A percentile compares a stretch with the other conserved stretches of the same genome.
Conservation (phyloP, 371 early-diverging fungal genomes). For the Mortierella sp. region DNA sequence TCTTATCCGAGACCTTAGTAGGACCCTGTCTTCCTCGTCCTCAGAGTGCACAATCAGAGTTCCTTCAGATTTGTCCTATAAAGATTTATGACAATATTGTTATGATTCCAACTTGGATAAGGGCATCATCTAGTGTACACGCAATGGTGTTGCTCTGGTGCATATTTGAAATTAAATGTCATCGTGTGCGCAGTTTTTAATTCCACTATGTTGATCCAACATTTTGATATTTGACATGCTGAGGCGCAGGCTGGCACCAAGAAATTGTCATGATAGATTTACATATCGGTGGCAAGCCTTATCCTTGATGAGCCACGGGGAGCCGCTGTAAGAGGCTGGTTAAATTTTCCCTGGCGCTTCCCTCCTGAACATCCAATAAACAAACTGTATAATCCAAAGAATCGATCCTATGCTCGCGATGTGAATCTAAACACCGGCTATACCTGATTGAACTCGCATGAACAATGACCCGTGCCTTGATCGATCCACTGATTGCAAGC, state of each 20-base stretch:
- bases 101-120: background rate
- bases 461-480: constrained; percentile 84
- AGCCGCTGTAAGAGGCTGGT: background rate
- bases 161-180: background rate
- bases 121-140: background rate
- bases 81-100: background rate
- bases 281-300: background rate
- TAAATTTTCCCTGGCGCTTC: background rate
- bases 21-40: constrained; percentile 68
- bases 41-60: constrained; percentile 73
- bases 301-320: too few relatives aligned
- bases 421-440: constrained; percentile 4
- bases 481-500: constrained; percentile 80
- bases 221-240: background rate
- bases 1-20: constrained; percentile 73
- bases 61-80: constrained; percentile 65
- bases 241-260: background rate
- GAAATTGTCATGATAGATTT: background rate
- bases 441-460: constrained; percentile 69
- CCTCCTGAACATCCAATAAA: background rate
- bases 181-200: background rate
- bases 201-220: background rate
- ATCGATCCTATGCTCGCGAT: background rate
- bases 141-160: background rate
- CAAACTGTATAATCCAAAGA: background rate